Evolutionary conservation across 441 rosid species (phyloP).

Genomic region (Pelargonium myrrhifolium): DNA sequence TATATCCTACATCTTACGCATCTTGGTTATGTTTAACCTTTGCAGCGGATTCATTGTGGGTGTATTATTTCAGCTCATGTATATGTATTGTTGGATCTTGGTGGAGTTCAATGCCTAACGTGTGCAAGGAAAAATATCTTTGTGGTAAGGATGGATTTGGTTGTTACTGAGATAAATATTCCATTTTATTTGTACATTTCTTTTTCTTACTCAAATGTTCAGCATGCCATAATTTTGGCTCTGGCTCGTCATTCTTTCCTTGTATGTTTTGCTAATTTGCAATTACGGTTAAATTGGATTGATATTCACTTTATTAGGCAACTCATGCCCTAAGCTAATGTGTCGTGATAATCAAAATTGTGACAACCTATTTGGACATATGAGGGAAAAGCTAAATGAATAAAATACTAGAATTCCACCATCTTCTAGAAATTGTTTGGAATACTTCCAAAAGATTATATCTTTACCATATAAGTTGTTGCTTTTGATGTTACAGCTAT

Average conservation of each 20-base stretch:
- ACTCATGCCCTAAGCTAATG: constrained; percentile 7
- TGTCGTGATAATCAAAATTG: neutral
- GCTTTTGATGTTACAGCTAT: constrained; percentile 1
- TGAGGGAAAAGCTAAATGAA: neutral
- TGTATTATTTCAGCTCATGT: constrained; percentile 68
- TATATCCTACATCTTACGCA: constrained; percentile 11
- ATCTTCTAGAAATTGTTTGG: neutral
- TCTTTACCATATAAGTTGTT: neutral
- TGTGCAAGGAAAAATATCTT: constrained; percentile 59
- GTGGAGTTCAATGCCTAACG: constrained; percentile 81
- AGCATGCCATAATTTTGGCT: neutral
- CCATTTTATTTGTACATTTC: neutral
- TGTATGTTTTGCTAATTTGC: neutral
- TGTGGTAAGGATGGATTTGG: constrained; percentile 44
- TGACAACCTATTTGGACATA: neutral
- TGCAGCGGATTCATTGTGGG: constrained; percentile 93
- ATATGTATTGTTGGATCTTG: constrained; percentile 71
- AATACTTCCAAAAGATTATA: neutral
- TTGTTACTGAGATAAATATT: constrained; percentile 4
- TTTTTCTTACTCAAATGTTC: constrained; percentile 2
- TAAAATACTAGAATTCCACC: constrained; percentile 1
- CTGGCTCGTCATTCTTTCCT: neutral
- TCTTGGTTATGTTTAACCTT: constrained; percentile 6
- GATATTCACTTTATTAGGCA: neutral
- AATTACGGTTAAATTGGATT: neutral